Conservation (phyloP, 2,329 filamentous ascomycete genomes). For the Alternaria atra region DNA sequence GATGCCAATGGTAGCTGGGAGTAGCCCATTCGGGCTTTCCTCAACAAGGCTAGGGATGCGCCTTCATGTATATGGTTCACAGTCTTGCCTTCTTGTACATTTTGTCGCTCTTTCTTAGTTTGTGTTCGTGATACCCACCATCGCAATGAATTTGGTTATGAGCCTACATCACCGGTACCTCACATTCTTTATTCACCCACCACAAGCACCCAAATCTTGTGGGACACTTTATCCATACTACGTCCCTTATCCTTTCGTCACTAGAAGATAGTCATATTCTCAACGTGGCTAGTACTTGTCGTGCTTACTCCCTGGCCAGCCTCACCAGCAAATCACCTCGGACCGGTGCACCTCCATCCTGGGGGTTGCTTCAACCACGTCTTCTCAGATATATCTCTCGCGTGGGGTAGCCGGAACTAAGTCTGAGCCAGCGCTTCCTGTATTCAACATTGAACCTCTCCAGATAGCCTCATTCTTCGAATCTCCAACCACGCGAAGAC, state of each 20-base stretch:
- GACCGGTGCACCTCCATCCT: constrained; percentile 3
- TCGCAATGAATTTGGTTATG: constrained; percentile 8
- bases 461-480: constrained; percentile 27
- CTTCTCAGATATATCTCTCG: constrained; percentile 60
- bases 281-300: not conserved
- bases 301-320: not conserved
- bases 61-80: constrained; percentile 26
- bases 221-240: not conserved
- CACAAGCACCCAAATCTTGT: not conserved
- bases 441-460: constrained; percentile 19
- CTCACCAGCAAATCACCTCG: not conserved
- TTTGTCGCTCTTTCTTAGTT: constrained; percentile 5
- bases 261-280: not conserved
- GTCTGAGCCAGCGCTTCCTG: constrained; percentile 38
- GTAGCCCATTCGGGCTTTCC: constrained; percentile 10
- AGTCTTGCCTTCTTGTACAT: constrained; percentile 16
- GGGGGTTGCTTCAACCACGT: constrained; percentile 52
- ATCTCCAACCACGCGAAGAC: constrained; percentile 22
- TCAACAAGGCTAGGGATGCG: constrained; percentile 11
- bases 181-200: not conserved
- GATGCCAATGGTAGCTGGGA: constrained; percentile 27
- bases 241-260: constrained; percentile 3
- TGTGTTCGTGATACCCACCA: constrained; percentile 21
- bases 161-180: not conserved
- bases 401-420: constrained; percentile 54